Percentiles rank a stretch among this genome's conserved stretches.
phyloP scores from a whole-genome alignment of 2,329 filamentous ascomycete genomes.

The Venturia aucupariae region DNA sequence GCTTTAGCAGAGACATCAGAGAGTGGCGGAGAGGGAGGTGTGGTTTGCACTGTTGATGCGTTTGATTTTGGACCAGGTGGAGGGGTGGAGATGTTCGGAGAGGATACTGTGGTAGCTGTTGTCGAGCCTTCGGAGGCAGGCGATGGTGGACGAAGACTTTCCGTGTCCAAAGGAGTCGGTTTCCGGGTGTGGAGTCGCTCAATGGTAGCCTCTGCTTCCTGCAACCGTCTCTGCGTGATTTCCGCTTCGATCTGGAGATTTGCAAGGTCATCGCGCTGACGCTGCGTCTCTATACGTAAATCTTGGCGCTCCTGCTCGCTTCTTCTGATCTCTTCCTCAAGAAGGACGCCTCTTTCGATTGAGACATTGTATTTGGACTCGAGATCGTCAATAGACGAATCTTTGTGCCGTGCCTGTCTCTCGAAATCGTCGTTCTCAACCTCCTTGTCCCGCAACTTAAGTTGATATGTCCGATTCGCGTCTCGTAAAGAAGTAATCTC shows the following conservation, averaged over 20 bases:
- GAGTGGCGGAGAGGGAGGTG: slow-evolving; percentile 87
- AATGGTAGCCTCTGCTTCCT: slow-evolving; percentile 51
- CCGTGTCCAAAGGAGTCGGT: slow-evolving; percentile 40
- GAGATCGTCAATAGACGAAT: slow-evolving; percentile 89
- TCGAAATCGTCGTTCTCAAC: slow-evolving; percentile 98
- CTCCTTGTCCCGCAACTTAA: slow-evolving; percentile 86
- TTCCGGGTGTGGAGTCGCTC: slow-evolving; percentile 43
- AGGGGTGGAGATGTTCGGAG: slow-evolving; percentile 81
- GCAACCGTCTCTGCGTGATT: slow-evolving; percentile 87
- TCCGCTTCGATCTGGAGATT: slow-evolving; percentile 93
- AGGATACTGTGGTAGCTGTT: slow-evolving; percentile 53
- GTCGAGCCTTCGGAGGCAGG: slow-evolving; percentile 74
- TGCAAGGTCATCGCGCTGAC: slow-evolving; percentile 79
- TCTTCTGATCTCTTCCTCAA: slow-evolving; percentile 88
- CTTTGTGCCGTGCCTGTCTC: slow-evolving; percentile 88
- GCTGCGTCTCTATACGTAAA: slow-evolving; percentile 82
- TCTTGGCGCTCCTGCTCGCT: slow-evolving; percentile 87
- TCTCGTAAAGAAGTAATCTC: slow-evolving; percentile 91
- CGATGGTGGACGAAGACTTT: slow-evolving; percentile 48
- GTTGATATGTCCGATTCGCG: slow-evolving; percentile 66
- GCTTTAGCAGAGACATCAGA: slow-evolving; percentile 59
- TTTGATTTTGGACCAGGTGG: slow-evolving; percentile 57
- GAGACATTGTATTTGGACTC: slow-evolving; percentile 95
- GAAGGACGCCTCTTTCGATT: slow-evolving; percentile 83
- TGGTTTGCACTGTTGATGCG: slow-evolving; percentile 57